Conservation (phyloP, 352 stramenopile species). For the Phytophthora macrochlamydospora region DNA sequence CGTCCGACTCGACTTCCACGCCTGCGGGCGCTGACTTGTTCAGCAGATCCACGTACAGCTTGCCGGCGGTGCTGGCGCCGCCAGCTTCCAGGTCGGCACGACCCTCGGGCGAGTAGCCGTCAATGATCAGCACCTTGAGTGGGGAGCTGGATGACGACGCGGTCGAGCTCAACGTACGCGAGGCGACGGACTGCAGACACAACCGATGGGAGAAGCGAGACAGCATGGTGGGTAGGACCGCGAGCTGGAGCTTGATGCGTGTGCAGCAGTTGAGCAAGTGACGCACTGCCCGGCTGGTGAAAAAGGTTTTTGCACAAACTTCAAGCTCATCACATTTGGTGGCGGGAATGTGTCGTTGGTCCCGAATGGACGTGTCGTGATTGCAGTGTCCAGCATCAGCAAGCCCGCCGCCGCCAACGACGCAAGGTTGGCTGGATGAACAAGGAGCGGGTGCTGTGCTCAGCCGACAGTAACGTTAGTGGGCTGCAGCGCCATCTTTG, state of each 20-base stretch:
- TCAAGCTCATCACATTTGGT: not conserved
- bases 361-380: too few relatives aligned
- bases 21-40: constrained; percentile 62
- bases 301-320: constrained; percentile 19
- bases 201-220: constrained; percentile 20
- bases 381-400: too few relatives aligned
- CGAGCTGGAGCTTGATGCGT: constrained; percentile 1
- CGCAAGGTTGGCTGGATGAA: too few relatives aligned
- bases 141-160: constrained; percentile 36
- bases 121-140: constrained; percentile 75
- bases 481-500: too few relatives aligned
- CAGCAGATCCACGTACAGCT: constrained; percentile 70
- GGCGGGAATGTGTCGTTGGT: too few relatives aligned
- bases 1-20: constrained; percentile 49
- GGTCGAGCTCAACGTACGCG: constrained; percentile 27
- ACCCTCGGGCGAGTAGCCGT: constrained; percentile 77
- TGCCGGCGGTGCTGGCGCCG: constrained; percentile 69
- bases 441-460: too few relatives aligned
- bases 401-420: too few relatives aligned
- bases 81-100: constrained; percentile 67
- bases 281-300: constrained; percentile 2
- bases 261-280: constrained; percentile 19
- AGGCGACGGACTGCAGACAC: constrained; percentile 7
- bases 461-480: too few relatives aligned
- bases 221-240: constrained; percentile 20